Evolutionary conservation across 441 rosid genomes (phyloP).

Genomic region (Gossypium gossypioides): DNA sequence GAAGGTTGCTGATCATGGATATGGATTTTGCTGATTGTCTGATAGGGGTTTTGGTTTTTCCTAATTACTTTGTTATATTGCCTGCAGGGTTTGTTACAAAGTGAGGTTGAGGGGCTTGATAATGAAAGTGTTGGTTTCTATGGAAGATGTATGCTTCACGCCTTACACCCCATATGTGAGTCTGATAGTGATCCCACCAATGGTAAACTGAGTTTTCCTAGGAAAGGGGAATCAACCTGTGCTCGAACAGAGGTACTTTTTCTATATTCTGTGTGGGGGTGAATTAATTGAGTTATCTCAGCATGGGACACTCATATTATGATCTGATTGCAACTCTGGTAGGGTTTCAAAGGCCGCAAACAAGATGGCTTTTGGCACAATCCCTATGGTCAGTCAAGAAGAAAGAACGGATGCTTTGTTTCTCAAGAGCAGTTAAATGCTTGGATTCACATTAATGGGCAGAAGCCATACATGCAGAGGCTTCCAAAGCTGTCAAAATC

Average conservation of each 20-base stretch:
- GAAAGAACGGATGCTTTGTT: constrained; percentile 37
- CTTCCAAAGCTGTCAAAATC: constrained; percentile 25
- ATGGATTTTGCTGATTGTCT: background rate
- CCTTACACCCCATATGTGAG: constrained; percentile 16
- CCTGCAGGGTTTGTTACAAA: constrained; percentile 42
- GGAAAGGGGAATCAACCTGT: constrained; percentile 30
- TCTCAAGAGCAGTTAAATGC: constrained; percentile 53
- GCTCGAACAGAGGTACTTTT: constrained; percentile 45
- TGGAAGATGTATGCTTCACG: constrained; percentile 38
- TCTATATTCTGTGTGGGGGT: background rate
- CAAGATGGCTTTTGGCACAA: constrained; percentile 37
- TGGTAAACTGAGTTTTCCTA: constrained; percentile 14
- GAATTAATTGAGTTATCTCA: background rate
- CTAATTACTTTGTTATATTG: background rate
- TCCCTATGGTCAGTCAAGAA: constrained; percentile 20
- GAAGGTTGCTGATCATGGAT: background rate
- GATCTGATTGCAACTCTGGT: constrained; percentile 1
- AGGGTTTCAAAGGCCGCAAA: constrained; percentile 51
- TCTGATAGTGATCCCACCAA: constrained; percentile 11
- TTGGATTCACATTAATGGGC: constrained; percentile 52
- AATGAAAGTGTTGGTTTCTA: constrained; percentile 41
- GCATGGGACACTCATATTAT: background rate
- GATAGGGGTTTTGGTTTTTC: background rate
- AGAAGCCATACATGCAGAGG: constrained; percentile 29
- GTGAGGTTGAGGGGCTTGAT: constrained; percentile 41